Base-by-base conservation (phyloP, 2,329 filamentous ascomycete genomes). In the Stagonosporopsis rhizophila region DNA sequence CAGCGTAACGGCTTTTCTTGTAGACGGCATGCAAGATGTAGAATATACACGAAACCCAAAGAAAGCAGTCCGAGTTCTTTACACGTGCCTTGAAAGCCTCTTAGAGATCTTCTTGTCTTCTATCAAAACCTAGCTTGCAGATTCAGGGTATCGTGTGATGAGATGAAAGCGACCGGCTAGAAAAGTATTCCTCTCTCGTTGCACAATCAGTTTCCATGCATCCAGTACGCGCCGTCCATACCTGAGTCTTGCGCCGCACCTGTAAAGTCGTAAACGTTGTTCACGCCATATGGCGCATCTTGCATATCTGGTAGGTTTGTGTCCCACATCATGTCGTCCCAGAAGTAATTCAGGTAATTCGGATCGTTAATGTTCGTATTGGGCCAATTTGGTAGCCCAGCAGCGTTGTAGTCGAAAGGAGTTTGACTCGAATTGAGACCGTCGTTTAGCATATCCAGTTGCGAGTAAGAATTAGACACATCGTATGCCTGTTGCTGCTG, bases 321-420 rank as follows among this genome's bases (percentile, higher is more conserved):
- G 42, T 78, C 75, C 75, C 75, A 78, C 72, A 77, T 75, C 74
- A 77, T 77, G 44, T 76, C 73, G 52, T 77, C 74, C 75, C 75
- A 78, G 54, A 77, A 76, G 39, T 70, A 67, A 37, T 71, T 72
- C 53, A 76, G 64, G 4, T 70, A 63, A 6, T 61, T 66, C 1
- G 73, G 65, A 35, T 73, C 72, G 25, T 61, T 63, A 8, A 67
- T 55, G 27, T 65, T 69, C 5, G 59, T 58, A 53, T 64, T 68
- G 2, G 66, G 60, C 59, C 72, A 65, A 1, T 61, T 66, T 3
- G 58, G 61, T 12, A 71, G 67, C 5, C 42, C 44, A 25, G 69
- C 64, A 14, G 69, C 67, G 38, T 70, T 70, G 56, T 70, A 72
- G 19, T 72, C 69, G 44, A 66, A 73, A 12, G 59, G 6, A 8